phyloP scores from a whole-genome alignment of 495 filamentous ascomycete species.

The Lophium mytilinum region DNA sequence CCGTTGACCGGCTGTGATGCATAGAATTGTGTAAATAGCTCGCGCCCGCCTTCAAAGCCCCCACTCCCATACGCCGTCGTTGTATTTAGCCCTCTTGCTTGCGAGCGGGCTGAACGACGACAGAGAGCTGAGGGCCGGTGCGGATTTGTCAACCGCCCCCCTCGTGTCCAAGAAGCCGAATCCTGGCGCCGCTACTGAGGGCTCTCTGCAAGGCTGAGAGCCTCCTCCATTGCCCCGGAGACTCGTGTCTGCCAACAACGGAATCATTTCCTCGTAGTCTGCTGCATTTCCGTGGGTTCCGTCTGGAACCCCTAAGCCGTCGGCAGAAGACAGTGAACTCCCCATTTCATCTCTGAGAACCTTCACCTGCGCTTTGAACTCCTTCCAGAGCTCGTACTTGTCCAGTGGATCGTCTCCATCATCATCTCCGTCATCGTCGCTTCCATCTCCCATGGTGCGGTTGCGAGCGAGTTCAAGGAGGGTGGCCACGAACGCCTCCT shows the following conservation, averaged over 20 bases:
- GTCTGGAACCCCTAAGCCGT: not conserved
- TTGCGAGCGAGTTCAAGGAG: constrained; percentile 41
- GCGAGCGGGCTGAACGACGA: constrained; percentile 6
- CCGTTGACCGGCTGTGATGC: too few relatives aligned
- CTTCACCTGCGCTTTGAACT: constrained; percentile 50
- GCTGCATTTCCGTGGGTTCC: constrained; percentile 1
- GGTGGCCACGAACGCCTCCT: constrained; percentile 56
- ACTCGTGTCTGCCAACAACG: constrained; percentile 15
- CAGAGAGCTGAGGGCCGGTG: constrained; percentile 13
- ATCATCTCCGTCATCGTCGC: constrained; percentile 19
- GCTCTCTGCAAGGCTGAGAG: not conserved
- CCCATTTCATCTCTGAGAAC: constrained; percentile 50
- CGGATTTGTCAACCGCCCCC: not conserved
- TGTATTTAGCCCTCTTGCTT: constrained; percentile 11
- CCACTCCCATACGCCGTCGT: constrained; percentile 19
- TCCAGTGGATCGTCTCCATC: constrained; percentile 33
- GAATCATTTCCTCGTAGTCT: constrained; percentile 14
- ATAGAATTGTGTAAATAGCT: too few relatives aligned
- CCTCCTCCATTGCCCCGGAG: constrained; percentile 5
- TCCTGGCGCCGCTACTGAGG: too few relatives aligned
- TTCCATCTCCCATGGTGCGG: constrained; percentile 17
- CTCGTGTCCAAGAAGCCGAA: too few relatives aligned
- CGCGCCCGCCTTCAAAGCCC: not conserved
- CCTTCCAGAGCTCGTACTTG: constrained; percentile 44
- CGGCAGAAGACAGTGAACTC: not conserved